A percentile compares a stretch with the other conserved stretches of the same genome.
Evolutionary conservation across 2,329 filamentous ascomycete genomes (phyloP).

Genomic region (Colletotrichum sublineola): DNA sequence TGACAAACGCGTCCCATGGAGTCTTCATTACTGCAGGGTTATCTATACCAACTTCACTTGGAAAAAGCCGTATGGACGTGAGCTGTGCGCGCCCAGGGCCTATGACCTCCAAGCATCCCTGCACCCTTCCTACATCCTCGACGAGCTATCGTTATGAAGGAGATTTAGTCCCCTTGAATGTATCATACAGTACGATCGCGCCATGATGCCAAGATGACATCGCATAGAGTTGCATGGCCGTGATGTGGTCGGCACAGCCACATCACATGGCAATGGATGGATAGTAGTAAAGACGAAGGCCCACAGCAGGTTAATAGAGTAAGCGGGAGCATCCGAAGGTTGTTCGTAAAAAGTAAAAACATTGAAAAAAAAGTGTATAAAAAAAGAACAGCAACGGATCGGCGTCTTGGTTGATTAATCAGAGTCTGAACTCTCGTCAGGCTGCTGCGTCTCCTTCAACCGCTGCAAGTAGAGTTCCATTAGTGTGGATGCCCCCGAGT

Average conservation of each 20-base stretch:
- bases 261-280: background rate
- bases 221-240: constrained; percentile 1
- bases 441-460: constrained; percentile 65
- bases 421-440: constrained; percentile 66
- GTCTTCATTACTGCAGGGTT: too few relatives aligned
- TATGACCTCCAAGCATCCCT: background rate
- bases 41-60: background rate
- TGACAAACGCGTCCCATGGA: constrained; percentile 53
- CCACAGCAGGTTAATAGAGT: background rate
- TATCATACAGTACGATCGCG: constrained; percentile 6
- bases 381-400: background rate
- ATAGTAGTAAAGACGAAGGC: constrained; percentile 1
- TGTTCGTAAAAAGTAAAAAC: background rate
- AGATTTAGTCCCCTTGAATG: background rate
- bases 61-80: background rate
- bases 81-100: too few relatives aligned
- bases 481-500: background rate
- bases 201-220: constrained; percentile 1
- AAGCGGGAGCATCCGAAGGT: constrained; percentile 5
- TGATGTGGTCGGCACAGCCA: constrained; percentile 16
- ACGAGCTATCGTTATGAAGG: background rate
- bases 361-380: background rate
- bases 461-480: constrained; percentile 51
- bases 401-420: constrained; percentile 51
- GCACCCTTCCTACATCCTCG: background rate